Evolutionary conservation across 345 rosid genomes (phyloP).

Genomic region (Anastatica hierochuntica): DNA sequence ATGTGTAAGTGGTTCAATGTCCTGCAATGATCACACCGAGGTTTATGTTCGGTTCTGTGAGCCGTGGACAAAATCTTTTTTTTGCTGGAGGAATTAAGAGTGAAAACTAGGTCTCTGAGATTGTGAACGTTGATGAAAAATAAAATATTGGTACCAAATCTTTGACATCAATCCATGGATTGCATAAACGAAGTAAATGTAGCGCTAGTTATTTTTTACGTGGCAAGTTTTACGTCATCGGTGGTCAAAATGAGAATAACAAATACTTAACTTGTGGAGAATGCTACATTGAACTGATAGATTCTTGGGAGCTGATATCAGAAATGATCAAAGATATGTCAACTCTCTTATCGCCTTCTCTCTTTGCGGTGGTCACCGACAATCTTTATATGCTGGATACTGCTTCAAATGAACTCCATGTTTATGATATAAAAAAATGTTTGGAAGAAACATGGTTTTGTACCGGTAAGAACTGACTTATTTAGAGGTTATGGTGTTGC

Average conservation of each 20-base stretch:
- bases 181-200: constrained; percentile 14
- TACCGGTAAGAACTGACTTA: constrained; percentile 23
- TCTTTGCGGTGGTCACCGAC: constrained; percentile 47
- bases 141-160: constrained; percentile 41
- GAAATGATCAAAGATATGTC: too few relatives aligned
- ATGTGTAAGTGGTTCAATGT: constrained; percentile 51
- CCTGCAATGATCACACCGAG: constrained; percentile 13
- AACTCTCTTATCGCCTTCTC: constrained; percentile 44
- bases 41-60: constrained; percentile 54
- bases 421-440: constrained; percentile 40
- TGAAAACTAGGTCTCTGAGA: constrained; percentile 10
- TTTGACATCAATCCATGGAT: constrained; percentile 41
- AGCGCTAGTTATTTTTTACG: too few relatives aligned
- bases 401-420: constrained; percentile 32
- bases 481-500: too few relatives aligned
- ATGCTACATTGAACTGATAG: too few relatives aligned
- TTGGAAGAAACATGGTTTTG: constrained; percentile 53
- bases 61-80: constrained; percentile 38
- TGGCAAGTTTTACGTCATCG: too few relatives aligned
- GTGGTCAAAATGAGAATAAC: too few relatives aligned
- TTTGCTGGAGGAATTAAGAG: constrained; percentile 47
- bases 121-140: constrained; percentile 19
- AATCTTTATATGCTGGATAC: constrained; percentile 53
- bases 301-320: too few relatives aligned
- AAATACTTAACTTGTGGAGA: too few relatives aligned